Percentiles rank a stretch among this genome's conserved stretches.
Conservation (phyloP, 2,329 filamentous ascomycete species). For the Aspergillus brasiliensis region DNA sequence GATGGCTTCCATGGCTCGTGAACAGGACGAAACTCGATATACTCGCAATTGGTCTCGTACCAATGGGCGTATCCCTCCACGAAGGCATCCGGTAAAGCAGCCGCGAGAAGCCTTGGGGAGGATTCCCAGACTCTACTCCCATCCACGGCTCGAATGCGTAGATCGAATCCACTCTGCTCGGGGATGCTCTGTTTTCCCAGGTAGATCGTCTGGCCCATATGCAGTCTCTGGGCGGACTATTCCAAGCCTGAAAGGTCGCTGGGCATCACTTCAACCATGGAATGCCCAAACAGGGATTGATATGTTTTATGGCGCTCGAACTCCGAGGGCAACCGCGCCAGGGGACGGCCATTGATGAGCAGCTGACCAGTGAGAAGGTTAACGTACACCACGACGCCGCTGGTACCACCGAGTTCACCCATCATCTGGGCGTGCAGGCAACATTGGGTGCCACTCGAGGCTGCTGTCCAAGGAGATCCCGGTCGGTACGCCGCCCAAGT, state of each 20-base stretch:
- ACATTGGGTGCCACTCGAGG: background rate
- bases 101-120: constrained; percentile 28
- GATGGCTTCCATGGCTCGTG: constrained; percentile 31
- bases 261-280: constrained; percentile 23
- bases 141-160: constrained; percentile 36
- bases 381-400: constrained; percentile 26
- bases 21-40: constrained; percentile 36
- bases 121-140: constrained; percentile 29
- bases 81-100: constrained; percentile 38
- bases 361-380: constrained; percentile 38
- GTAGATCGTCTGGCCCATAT: constrained; percentile 25
- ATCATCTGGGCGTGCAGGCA: constrained; percentile 9
- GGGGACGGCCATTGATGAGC: constrained; percentile 33
- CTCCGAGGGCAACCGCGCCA: constrained; percentile 30
- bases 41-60: constrained; percentile 37
- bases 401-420: background rate
- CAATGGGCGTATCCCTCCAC: constrained; percentile 51
- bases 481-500: constrained; percentile 22
- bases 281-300: constrained; percentile 27
- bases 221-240: constrained; percentile 24
- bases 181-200: constrained; percentile 12
- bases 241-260: constrained; percentile 19
- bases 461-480: constrained; percentile 11
- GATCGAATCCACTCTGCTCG: constrained; percentile 25
- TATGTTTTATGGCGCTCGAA: constrained; percentile 29